Percentiles rank a stretch among this genome's conserved stretches.
These are phyloP conservation scores for Ambrosia artemisiifolia DNA, from an alignment of 129 eudicot species.

Conservation along the genomic window DNA sequence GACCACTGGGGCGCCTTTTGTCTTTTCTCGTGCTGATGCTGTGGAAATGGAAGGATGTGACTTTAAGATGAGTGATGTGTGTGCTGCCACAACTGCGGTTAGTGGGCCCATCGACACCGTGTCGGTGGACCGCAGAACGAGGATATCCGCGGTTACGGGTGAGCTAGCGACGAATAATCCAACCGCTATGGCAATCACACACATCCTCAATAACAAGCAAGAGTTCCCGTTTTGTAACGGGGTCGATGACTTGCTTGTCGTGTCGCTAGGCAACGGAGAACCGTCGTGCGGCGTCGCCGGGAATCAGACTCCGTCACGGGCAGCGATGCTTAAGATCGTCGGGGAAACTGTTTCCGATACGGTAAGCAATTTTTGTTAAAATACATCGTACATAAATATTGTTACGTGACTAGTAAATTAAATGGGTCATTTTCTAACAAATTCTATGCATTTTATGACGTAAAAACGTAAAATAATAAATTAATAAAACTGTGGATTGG, in stretches of 20 bases:
- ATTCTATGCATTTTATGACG: background rate
- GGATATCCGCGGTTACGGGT: constrained; percentile 61
- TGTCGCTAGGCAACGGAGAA: constrained; percentile 76
- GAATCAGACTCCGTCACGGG: constrained; percentile 34
- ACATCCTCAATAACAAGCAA: constrained; percentile 68
- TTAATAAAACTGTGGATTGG: background rate
- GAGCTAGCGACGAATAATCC: constrained; percentile 81
- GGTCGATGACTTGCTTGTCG: constrained; percentile 66
- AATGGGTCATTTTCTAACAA: constrained; percentile 1
- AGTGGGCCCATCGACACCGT: constrained; percentile 36
- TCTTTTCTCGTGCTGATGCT: constrained; percentile 93
- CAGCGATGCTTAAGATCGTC: constrained; percentile 44
- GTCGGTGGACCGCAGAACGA: constrained; percentile 57
- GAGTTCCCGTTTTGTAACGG: constrained; percentile 80
- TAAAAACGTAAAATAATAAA: background rate
- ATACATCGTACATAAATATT: no score
- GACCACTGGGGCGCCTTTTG: constrained; percentile 60
- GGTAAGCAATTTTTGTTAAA: constrained; percentile 25
- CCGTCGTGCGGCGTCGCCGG: constrained; percentile 27
- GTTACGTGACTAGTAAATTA: background rate
- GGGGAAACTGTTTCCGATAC: constrained; percentile 77
- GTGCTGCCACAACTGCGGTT: constrained; percentile 60
- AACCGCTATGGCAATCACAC: constrained; percentile 81
- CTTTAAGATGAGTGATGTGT: constrained; percentile 73
- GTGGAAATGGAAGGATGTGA: constrained; percentile 72